A percentile compares a stretch with the other conserved stretches of the same genome.
These are phyloP conservation scores for Citrus medica DNA, from an alignment of 345 rosid genomes.

Conservation along the genomic window DNA sequence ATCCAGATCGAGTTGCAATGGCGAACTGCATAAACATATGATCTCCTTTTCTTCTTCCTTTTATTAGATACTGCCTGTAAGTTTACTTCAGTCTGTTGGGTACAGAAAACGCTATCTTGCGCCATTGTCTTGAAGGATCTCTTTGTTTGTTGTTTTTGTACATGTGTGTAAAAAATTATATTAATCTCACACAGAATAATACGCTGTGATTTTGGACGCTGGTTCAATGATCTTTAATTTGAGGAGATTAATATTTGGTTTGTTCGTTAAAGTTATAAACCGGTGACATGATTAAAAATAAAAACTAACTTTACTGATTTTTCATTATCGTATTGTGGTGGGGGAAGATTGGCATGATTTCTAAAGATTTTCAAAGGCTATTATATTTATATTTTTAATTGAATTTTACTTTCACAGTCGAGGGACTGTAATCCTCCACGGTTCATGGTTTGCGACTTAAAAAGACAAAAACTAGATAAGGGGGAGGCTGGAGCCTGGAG, in stretches of 20 bases:
- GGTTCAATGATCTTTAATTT: background rate
- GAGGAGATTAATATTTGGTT: background rate
- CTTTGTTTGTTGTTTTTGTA: constrained; percentile 6
- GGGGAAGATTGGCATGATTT: too few relatives aligned
- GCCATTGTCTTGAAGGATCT: background rate
- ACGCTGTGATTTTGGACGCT: background rate
- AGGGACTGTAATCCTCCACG: too few relatives aligned
- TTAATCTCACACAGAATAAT: too few relatives aligned
- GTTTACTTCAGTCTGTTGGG: background rate
- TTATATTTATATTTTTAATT: too few relatives aligned
- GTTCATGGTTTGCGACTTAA: too few relatives aligned
- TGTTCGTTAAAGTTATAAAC: background rate
- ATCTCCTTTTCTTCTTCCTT: constrained; percentile 6
- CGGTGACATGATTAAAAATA: background rate
- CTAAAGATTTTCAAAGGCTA: too few relatives aligned
- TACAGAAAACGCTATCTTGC: background rate
- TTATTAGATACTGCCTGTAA: background rate
- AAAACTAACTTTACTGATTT: background rate
- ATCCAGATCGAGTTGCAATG: constrained; percentile 88
- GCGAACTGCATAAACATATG: constrained; percentile 52
- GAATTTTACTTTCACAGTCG: too few relatives aligned
- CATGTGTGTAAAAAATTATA: background rate
- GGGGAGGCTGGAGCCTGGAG: too few relatives aligned
- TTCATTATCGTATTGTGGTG: too few relatives aligned
- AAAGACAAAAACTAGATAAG: too few relatives aligned